Percentiles rank a stretch among this genome's conserved stretches.
phyloP scores from a whole-genome alignment of 106 monocot genomes.

The Cymbidium sinense region DNA sequence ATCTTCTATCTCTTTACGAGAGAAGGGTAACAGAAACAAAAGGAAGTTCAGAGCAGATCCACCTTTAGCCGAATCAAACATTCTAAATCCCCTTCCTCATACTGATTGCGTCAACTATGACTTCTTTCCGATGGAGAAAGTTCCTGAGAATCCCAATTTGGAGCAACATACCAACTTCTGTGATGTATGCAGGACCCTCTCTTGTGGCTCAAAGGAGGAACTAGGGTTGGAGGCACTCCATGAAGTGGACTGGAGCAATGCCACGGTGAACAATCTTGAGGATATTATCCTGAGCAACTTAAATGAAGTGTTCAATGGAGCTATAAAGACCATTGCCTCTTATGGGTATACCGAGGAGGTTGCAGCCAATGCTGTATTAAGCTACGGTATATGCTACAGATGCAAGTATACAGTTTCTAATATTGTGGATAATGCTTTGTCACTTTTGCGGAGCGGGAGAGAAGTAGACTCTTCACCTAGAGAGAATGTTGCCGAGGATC shows the following conservation, averaged over 20 bases:
- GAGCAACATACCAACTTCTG: conserved; percentile 38
- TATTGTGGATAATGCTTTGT: conserved; percentile 68
- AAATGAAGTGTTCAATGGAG: conserved; percentile 46
- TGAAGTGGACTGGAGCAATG: conserved; percentile 59
- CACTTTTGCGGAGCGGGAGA: conserved; percentile 39
- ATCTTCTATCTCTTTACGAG: conserved; percentile 43
- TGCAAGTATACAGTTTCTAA: conserved; percentile 51
- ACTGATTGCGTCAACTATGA: conserved; percentile 33
- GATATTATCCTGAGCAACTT: conserved; percentile 56
- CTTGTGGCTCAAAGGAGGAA: conserved; percentile 18
- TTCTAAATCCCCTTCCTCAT: conserved; percentile 12
- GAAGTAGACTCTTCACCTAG: conserved; percentile 30
- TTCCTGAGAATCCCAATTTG: conserved; percentile 14
- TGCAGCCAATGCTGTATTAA: conserved; percentile 52
- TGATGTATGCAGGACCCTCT: conserved; percentile 31
- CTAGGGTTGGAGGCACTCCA: conserved; percentile 36
- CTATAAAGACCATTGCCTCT: conserved; percentile 44
- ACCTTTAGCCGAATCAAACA: conserved; percentile 31
- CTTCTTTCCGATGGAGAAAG: conserved; percentile 30
- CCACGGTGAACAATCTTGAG: conserved; percentile 61
- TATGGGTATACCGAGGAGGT: conserved; percentile 64
- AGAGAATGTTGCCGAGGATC: conserved; percentile 45
- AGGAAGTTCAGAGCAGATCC: conserved; percentile 80
- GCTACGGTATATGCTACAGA: conserved; percentile 40
- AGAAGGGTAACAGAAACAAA: conserved; percentile 72